phyloP scores from a whole-genome alignment of 2,329 filamentous ascomycete genomes.

The Paecilomyces sp. region DNA sequence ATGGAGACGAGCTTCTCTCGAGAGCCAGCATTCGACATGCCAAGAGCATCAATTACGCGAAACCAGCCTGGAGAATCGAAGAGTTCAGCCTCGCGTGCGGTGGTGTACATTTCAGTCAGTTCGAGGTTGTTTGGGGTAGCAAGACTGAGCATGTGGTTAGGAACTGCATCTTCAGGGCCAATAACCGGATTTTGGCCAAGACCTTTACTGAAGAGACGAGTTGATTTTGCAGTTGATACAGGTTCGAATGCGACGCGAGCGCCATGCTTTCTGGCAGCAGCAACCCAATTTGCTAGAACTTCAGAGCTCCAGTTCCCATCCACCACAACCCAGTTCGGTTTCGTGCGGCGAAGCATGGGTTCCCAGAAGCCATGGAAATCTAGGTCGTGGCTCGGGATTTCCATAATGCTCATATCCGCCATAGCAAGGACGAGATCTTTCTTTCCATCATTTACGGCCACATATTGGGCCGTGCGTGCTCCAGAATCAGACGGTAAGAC shows the following conservation, averaged over 20 bases:
- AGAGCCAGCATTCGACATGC: conserved; percentile 60
- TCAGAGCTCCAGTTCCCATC: conserved; percentile 77
- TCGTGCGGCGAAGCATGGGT: conserved; percentile 48
- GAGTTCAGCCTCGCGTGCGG: conserved; percentile 59
- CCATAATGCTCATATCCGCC: conserved; percentile 88
- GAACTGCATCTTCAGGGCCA: conserved; percentile 39
- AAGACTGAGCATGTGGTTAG: conserved; percentile 61
- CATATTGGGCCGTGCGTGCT: conserved; percentile 77
- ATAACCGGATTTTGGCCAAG: conserved; percentile 19
- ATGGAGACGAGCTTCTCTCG: conserved; percentile 63
- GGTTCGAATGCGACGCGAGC: conserved; percentile 75
- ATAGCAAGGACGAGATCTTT: conserved; percentile 86
- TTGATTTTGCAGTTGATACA: conserved; percentile 74
- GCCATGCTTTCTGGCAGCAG: conserved; percentile 49
- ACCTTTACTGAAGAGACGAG: conserved; percentile 52
- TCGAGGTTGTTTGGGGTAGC: conserved; percentile 80
- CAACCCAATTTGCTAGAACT: conserved; percentile 62
- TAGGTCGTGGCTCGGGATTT: conserved; percentile 33
- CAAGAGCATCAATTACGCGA: conserved; percentile 67
- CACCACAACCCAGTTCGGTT: conserved; percentile 70
- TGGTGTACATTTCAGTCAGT: conserved; percentile 67
- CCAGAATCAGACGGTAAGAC: conserved; percentile 45
- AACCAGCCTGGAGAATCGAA: conserved; percentile 73
- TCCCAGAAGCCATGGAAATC: conserved; percentile 53
- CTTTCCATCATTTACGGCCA: conserved; percentile 76